These are phyloP conservation scores for Trypanosoma caninum DNA, from an alignment of 208 protist species.

Conservation along the genomic window DNA sequence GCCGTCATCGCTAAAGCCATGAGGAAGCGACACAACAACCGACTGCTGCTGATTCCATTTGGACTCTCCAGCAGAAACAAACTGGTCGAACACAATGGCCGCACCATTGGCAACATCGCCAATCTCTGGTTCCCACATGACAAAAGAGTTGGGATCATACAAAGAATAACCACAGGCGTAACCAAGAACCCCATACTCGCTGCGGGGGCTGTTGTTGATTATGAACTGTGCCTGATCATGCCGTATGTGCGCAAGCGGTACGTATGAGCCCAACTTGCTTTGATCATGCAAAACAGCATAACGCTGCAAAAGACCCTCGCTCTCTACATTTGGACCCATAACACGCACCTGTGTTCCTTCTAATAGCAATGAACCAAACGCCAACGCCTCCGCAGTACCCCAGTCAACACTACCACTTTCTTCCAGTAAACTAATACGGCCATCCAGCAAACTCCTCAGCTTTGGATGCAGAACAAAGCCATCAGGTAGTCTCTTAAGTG, in stretches of 20 bases:
- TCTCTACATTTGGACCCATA: constrained; percentile 95
- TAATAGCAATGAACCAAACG: constrained; percentile 92
- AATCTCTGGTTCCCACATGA: constrained; percentile 99
- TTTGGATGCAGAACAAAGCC: constrained; percentile 84
- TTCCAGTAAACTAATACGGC: constrained; percentile 71
- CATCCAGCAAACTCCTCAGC: constrained; percentile 76
- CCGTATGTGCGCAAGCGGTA: constrained; percentile 73
- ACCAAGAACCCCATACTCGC: constrained; percentile 97
- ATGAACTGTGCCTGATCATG: constrained; percentile 77
- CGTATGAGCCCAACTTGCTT: constrained; percentile 65
- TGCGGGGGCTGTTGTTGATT: constrained; percentile 94
- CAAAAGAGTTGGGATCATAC: constrained; percentile 92
- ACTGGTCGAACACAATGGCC: constrained; percentile 99
- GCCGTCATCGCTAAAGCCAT: constrained; percentile 97
- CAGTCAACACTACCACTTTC: constrained; percentile 88
- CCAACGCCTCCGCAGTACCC: constrained; percentile 94
- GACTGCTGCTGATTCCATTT: constrained; percentile 98
- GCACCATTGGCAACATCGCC: constrained; percentile 98
- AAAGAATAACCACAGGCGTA: constrained; percentile 96
- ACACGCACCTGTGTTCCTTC: constrained; percentile 95
- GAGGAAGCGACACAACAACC: constrained; percentile 96
- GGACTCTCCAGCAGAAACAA: constrained; percentile 91
- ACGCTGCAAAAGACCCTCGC: constrained; percentile 97
- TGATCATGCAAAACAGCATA: constrained; percentile 96
- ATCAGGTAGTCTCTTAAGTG: constrained; percentile 65